A percentile compares a stretch with the other conserved stretches of the same genome.
These are phyloP conservation scores for Saturnispora saitoi DNA, from an alignment of 805 yeast species.

Conservation along the genomic window DNA sequence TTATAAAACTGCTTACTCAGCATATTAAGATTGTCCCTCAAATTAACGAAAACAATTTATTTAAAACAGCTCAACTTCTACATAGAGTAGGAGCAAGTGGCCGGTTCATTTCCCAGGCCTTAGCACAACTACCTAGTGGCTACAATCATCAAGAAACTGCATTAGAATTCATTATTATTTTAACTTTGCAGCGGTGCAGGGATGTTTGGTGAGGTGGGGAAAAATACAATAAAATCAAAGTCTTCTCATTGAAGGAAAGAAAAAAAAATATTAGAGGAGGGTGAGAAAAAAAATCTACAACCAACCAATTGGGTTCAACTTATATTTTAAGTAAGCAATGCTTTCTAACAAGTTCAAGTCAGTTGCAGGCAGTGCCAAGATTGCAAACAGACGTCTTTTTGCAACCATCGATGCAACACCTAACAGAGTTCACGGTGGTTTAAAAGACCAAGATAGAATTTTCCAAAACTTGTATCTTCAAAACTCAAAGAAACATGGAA, in stretches of 20 bases:
- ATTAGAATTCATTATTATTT: background rate
- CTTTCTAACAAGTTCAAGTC: constrained; percentile 7
- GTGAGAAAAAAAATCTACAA: background rate
- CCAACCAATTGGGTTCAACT: constrained; percentile 5
- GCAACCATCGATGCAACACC: constrained; percentile 44
- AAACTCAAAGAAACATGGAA: constrained; percentile 52
- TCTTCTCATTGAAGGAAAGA: background rate
- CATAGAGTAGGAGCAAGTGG: background rate
- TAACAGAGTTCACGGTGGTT: constrained; percentile 58
- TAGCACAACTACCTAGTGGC: background rate
- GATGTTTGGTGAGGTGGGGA: constrained; percentile 1
- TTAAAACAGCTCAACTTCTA: background rate
- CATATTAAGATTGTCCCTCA: background rate
- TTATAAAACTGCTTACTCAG: background rate
- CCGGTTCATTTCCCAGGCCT: background rate
- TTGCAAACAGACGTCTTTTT: constrained; percentile 16
- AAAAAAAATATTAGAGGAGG: background rate
- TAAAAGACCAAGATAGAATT: constrained; percentile 76
- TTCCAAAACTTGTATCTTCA: constrained; percentile 67
- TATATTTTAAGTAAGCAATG: constrained; percentile 9
- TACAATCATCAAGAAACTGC: background rate
- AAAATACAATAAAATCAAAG: background rate
- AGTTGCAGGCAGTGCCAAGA: background rate
- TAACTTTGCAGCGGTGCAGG: constrained; percentile 6
- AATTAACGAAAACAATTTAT: background rate